phyloP scores from a whole-genome alignment of 176 grass and related monocot species.

The Carex cristatella region DNA sequence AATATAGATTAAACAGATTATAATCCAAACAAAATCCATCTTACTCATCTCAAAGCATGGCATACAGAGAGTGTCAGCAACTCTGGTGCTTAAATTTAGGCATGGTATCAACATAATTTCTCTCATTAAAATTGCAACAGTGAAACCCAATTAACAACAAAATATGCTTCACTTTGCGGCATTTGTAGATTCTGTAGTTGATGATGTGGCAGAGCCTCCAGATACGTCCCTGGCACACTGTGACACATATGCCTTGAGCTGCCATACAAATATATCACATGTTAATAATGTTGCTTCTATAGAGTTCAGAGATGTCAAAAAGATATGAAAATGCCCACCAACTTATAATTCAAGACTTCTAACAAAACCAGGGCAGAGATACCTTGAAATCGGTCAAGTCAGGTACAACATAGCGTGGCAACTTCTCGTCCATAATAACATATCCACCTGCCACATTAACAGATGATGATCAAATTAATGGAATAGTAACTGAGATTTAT shows the following conservation, averaged over 20 bases:
- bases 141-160: neutral
- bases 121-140: neutral
- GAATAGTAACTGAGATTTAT: neutral
- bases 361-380: neutral
- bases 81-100: neutral
- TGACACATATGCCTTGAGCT: constrained; percentile 83
- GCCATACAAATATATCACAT: constrained; percentile 23
- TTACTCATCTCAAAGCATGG: neutral
- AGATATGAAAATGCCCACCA: neutral
- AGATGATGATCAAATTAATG: neutral
- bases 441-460: constrained; percentile 65
- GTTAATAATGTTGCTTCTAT: neutral
- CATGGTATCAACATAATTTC: neutral
- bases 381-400: constrained; percentile 94
- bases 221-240: constrained; percentile 51
- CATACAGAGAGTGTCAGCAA: neutral
- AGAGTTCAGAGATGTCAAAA: neutral
- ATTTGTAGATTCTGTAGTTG: constrained; percentile 43
- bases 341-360: neutral
- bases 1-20: neutral
- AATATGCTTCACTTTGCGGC: constrained; percentile 41
- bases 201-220: constrained; percentile 35
- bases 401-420: constrained; percentile 78
- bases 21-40: neutral
- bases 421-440: constrained; percentile 84